Percentiles rank a stretch among this genome's conserved stretches.
Evolutionary conservation across 345 rosid species (phyloP).

Genomic region (Clarkia xantiana): DNA sequence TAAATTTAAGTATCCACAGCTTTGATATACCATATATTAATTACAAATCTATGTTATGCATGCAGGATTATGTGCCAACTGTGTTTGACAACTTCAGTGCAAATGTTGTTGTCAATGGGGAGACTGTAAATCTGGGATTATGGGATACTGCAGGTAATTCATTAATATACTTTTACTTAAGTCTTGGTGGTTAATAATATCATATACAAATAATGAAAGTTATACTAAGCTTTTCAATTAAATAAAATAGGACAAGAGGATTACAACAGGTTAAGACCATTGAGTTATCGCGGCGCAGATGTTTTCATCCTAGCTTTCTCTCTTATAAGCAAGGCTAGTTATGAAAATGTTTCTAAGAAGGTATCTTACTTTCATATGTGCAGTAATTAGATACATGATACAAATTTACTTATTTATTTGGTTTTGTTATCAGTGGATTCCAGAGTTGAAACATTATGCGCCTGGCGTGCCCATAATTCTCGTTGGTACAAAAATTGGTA

Average conservation of each 20-base stretch:
- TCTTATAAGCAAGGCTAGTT: slow-evolving; percentile 96
- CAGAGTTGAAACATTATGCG: slow-evolving; percentile 83
- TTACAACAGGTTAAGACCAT: slow-evolving; percentile 76
- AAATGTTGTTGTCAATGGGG: not conserved
- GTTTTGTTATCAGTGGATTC: slow-evolving; percentile 72
- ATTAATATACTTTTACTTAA: too few species aligned
- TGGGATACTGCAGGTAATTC: slow-evolving; percentile 2
- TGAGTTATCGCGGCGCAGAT: slow-evolving; percentile 91
- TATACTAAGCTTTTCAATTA: too few species aligned
- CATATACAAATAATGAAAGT: too few species aligned
- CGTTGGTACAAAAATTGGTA: slow-evolving; percentile 93
- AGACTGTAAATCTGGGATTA: not conserved
- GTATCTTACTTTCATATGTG: too few species aligned
- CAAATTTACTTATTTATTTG: too few species aligned
- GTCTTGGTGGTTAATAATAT: too few species aligned
- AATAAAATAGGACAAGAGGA: slow-evolving; percentile 97
- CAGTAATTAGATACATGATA: too few species aligned
- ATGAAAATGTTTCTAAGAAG: slow-evolving; percentile 89
- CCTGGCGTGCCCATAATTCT: slow-evolving; percentile 86
- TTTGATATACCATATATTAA: too few species aligned
- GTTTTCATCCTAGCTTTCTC: slow-evolving; percentile 89
- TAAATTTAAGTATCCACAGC: too few species aligned
- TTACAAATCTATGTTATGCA: too few species aligned
- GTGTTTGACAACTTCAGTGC: slow-evolving; percentile 2
- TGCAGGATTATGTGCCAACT: not conserved